A percentile compares a stretch with the other conserved stretches of the same genome.
Evolutionary conservation across 176 grass and related monocot genomes (phyloP).

Genomic region (Aechmea fasciata): DNA sequence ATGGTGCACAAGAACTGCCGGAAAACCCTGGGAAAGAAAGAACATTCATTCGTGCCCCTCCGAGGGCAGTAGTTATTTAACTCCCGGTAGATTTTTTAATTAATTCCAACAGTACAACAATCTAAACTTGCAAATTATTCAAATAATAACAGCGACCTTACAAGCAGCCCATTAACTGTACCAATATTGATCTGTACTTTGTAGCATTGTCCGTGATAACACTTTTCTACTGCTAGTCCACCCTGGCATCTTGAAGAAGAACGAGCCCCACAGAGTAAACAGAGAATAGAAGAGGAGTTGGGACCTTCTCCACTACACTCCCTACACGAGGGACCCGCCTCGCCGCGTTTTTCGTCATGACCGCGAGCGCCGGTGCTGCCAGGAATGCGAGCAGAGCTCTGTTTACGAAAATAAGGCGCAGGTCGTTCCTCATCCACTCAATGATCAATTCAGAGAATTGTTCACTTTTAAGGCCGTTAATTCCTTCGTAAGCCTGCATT

Average conservation of each 20-base stretch:
- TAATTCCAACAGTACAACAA: too few relatives aligned
- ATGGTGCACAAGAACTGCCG: too few relatives aligned
- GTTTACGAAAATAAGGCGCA: constrained; percentile 41
- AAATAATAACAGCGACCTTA: too few relatives aligned
- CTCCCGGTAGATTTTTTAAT: too few relatives aligned
- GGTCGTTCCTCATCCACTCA: constrained; percentile 46
- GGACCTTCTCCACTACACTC: constrained; percentile 48
- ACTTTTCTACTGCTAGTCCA: constrained; percentile 9
- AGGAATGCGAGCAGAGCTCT: constrained; percentile 40
- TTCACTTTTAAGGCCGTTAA: constrained; percentile 6
- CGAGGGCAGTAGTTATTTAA: too few relatives aligned
- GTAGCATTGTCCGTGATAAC: too few relatives aligned
- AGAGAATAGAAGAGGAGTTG: constrained; percentile 42
- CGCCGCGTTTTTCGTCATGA: constrained; percentile 39
- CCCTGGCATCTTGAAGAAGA: constrained; percentile 34
- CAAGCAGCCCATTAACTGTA: too few relatives aligned
- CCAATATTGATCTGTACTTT: too few relatives aligned
- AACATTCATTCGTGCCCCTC: too few relatives aligned
- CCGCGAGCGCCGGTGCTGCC: constrained; percentile 42
- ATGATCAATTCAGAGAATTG: constrained; percentile 47
- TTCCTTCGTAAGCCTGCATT: constrained; percentile 18
- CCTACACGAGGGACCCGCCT: constrained; percentile 35
- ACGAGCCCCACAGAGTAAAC: constrained; percentile 51
- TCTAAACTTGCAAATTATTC: too few relatives aligned
- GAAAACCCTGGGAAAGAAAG: too few relatives aligned